These are phyloP conservation scores for Daldinia decipiens DNA, from an alignment of 495 filamentous ascomycete genomes.

Conservation along the genomic window DNA sequence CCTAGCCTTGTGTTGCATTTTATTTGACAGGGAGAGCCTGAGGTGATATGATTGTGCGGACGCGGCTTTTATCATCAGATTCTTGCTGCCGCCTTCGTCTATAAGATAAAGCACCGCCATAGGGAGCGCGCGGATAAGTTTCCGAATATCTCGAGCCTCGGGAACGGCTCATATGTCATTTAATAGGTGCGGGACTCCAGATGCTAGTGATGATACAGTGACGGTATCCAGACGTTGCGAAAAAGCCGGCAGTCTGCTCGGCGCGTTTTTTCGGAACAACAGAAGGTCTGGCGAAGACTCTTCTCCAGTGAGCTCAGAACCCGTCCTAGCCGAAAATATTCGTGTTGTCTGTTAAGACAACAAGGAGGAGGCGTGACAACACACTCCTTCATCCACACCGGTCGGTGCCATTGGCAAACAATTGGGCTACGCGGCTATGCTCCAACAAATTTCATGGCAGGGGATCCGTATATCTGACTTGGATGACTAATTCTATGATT, in stretches of 20 bases:
- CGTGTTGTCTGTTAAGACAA: constrained; percentile 1
- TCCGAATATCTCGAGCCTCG: constrained; percentile 5
- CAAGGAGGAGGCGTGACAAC: constrained; percentile 13
- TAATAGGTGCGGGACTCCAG: constrained; percentile 14
- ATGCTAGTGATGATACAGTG: constrained; percentile 31
- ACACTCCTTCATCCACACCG: constrained; percentile 14
- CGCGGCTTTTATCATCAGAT: constrained; percentile 22
- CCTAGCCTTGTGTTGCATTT: constrained; percentile 32
- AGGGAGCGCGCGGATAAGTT: constrained; percentile 19
- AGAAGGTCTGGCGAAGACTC: constrained; percentile 8
- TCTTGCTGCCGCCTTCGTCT: constrained; percentile 20
- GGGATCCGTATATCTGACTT: constrained; percentile 25
- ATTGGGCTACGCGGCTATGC: constrained; percentile 13
- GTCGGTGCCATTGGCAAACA: constrained; percentile 18
- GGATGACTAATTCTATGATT: constrained; percentile 10
- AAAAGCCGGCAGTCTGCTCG: constrained; percentile 4
- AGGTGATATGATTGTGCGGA: constrained; percentile 11
- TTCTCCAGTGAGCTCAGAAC: constrained; percentile 2
- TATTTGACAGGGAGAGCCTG: constrained; percentile 14
- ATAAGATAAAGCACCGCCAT: constrained; percentile 25
- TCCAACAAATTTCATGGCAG: constrained; percentile 18
- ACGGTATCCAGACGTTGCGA: constrained; percentile 22
- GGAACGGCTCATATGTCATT: background rate
- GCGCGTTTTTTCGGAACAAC: constrained; percentile 13
- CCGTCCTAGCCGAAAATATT: constrained; percentile 17